These are phyloP conservation scores for Apiospora malaysiana DNA, from an alignment of 2,329 filamentous ascomycete species.

Conservation along the genomic window DNA sequence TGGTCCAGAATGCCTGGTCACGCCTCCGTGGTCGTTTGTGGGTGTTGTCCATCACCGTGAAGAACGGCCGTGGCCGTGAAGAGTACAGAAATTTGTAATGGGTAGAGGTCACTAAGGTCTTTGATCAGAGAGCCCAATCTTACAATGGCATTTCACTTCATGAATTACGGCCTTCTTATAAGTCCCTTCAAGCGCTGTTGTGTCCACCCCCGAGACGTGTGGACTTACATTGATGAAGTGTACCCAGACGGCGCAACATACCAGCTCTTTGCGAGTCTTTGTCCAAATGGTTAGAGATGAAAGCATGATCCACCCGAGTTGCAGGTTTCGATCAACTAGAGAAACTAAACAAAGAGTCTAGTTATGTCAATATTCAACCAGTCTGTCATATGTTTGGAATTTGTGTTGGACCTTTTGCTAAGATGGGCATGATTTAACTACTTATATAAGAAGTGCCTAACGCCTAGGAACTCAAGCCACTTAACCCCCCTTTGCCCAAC, in stretches of 20 bases:
- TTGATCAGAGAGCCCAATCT: neutral
- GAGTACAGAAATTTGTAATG: neutral
- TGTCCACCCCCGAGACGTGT: neutral
- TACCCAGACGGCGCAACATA: neutral
- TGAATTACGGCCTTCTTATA: too few relatives aligned
- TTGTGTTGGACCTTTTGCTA: neutral
- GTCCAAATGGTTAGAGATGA: neutral
- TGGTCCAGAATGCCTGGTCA: neutral
- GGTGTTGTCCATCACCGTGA: neutral
- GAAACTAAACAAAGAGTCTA: neutral
- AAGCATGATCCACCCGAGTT: neutral
- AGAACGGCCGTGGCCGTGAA: too few relatives aligned
- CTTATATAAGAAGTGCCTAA: too few relatives aligned
- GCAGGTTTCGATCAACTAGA: neutral
- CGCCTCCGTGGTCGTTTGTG: neutral
- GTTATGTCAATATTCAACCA: neutral
- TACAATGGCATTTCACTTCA: neutral
- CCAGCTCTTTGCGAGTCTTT: neutral
- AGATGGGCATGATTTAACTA: too few relatives aligned
- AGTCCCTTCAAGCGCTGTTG: too few relatives aligned
- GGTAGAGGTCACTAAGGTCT: neutral
- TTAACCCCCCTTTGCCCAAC: neutral
- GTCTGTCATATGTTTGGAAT: neutral
- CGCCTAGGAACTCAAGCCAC: neutral
- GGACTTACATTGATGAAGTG: neutral